Evolutionary conservation across 345 rosid genomes (phyloP).

Genomic region (Zanthoxylum bungeanum): DNA sequence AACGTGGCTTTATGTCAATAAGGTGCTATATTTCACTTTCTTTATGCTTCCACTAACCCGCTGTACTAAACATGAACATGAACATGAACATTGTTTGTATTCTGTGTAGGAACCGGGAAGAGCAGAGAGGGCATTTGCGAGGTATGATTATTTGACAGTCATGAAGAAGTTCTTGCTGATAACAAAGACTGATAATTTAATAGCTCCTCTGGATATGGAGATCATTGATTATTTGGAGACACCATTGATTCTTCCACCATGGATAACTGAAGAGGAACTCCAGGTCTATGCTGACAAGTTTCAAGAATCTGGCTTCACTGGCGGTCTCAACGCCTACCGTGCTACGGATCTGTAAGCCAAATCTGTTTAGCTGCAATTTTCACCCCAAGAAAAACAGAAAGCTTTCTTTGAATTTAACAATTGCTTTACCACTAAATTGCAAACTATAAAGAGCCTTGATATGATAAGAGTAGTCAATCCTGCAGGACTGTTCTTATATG

Average conservation of each 20-base stretch:
- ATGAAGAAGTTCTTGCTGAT: conserved; percentile 67
- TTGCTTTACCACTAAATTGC: neutral
- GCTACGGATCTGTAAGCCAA: conserved; percentile 53
- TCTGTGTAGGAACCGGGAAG: conserved; percentile 58
- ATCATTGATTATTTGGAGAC: conserved; percentile 54
- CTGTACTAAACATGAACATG: too few species aligned
- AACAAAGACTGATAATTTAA: conserved; percentile 40
- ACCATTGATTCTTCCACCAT: conserved; percentile 44
- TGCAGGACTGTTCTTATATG: too few species aligned
- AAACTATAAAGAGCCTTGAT: neutral
- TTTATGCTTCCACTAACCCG: too few species aligned
- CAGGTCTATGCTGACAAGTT: conserved; percentile 66
- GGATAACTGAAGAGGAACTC: conserved; percentile 68
- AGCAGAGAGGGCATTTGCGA: conserved; percentile 65
- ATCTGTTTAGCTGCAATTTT: neutral
- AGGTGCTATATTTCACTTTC: too few species aligned
- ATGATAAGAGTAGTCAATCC: neutral
- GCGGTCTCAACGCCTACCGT: conserved; percentile 57
- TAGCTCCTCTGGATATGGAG: conserved; percentile 63
- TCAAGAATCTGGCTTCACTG: conserved; percentile 61
- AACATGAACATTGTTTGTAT: neutral
- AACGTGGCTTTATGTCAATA: too few species aligned
- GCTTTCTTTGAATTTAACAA: neutral
- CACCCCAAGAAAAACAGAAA: neutral
- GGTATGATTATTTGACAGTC: conserved; percentile 52